A percentile compares a stretch with the other conserved stretches of the same genome.
phyloP scores from a whole-genome alignment of 345 rosid genomes.

The Citrus inodora region DNA sequence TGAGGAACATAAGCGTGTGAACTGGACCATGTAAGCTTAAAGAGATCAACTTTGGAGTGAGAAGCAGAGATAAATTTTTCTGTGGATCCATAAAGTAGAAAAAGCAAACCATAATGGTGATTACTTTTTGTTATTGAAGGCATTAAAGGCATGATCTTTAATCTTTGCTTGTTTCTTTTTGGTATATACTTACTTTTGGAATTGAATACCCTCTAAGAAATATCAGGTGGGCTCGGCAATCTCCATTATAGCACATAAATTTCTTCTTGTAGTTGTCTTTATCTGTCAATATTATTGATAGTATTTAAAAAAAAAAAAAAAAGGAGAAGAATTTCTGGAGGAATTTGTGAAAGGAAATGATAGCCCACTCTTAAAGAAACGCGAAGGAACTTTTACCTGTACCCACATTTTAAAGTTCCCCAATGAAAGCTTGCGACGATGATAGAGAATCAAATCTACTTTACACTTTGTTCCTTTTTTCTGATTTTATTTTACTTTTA shows the following conservation, averaged over 20 bases:
- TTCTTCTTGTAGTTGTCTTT: not conserved
- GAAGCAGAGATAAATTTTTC: not conserved
- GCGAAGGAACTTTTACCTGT: not conserved
- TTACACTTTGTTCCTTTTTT: not conserved
- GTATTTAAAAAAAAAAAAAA: not conserved
- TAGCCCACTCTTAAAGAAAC: constrained; percentile 29
- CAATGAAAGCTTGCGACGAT: not conserved
- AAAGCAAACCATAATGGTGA: not conserved
- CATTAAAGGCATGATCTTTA: constrained; percentile 1
- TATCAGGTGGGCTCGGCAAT: not conserved
- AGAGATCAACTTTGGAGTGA: not conserved
- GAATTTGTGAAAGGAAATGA: constrained; percentile 7
- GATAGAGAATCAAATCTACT: not conserved
- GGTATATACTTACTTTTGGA: constrained; percentile 17
- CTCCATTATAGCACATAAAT: not conserved
- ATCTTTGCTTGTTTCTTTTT: constrained; percentile 11
- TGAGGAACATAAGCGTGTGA: not conserved
- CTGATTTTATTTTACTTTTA: not conserved
- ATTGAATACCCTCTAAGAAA: not conserved
- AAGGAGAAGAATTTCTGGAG: not conserved
- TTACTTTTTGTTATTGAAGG: constrained; percentile 17
- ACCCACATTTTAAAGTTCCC: constrained; percentile 10
- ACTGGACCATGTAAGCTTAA: not conserved
- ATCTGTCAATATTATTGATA: not conserved
- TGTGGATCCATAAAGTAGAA: constrained; percentile 7